These are phyloP conservation scores for Thinopyrum elongatum DNA, from an alignment of 176 grass and related monocot genomes.

Conservation along the genomic window DNA sequence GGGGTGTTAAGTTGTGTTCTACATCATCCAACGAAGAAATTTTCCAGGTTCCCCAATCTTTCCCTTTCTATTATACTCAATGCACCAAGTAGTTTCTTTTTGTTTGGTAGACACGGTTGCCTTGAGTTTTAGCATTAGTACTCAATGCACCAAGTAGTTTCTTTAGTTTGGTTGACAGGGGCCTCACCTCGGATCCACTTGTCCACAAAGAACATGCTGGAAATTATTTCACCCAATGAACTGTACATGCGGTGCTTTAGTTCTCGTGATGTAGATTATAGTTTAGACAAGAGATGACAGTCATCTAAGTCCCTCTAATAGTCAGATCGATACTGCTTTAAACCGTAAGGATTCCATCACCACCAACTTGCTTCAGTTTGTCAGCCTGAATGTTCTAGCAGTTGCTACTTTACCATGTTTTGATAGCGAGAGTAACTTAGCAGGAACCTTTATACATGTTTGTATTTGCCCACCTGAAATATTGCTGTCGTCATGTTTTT, in stretches of 20 bases:
- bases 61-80: conserved; percentile 7
- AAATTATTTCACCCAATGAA: conserved; percentile 1
- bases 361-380: neutral
- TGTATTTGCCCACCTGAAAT: conserved; percentile 14
- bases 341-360: neutral
- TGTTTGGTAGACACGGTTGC: neutral
- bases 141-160: neutral
- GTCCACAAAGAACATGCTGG: neutral
- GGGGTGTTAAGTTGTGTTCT: conserved; percentile 72
- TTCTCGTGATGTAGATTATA: neutral
- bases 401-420: conserved; percentile 11
- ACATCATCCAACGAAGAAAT: conserved; percentile 58
- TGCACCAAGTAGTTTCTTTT: neutral
- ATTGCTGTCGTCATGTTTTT: neutral
- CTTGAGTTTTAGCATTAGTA: neutral
- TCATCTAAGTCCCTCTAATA: neutral
- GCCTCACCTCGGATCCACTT: neutral
- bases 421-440: neutral
- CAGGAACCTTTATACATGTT: neutral
- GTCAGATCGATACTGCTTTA: neutral
- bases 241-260: neutral
- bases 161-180: neutral
- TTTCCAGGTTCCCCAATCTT: conserved; percentile 49
- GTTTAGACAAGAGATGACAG: neutral
- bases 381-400: neutral